phyloP scores from a whole-genome alignment of 371 early-diverging fungal species.

The Basidiobolus meristosporus region DNA sequence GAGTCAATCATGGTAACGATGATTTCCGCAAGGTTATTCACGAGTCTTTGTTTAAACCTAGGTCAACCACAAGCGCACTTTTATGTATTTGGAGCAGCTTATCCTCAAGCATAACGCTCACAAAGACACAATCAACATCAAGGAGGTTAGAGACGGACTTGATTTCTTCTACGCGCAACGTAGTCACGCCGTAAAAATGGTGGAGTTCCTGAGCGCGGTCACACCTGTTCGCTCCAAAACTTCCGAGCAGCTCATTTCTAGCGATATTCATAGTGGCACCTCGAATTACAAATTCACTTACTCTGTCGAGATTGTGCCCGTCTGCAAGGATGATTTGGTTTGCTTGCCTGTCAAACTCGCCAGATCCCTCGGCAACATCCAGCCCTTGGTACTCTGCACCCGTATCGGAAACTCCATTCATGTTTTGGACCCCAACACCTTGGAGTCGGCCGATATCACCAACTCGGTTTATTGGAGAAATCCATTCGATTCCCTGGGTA shows the following conservation, averaged over 20 bases:
- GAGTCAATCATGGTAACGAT: conserved; percentile 3
- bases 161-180: conserved; percentile 96
- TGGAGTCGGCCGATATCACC: conserved; percentile 58
- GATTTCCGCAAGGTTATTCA: too few relatives aligned
- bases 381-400: conserved; percentile 43
- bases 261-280: conserved; percentile 86
- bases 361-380: conserved; percentile 63
- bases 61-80: conserved; percentile 82
- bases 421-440: conserved; percentile 66
- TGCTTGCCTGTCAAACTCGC: conserved; percentile 74
- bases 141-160: conserved; percentile 92
- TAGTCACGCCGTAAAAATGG: conserved; percentile 87
- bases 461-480: conserved; percentile 62
- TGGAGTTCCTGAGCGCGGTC: conserved; percentile 80
- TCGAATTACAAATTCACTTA: conserved; percentile 94
- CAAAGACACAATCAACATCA: conserved; percentile 93
- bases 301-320: conserved; percentile 89
- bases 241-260: conserved; percentile 91
- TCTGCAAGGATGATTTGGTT: conserved; percentile 96
- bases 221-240: conserved; percentile 69
- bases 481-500: conserved; percentile 57
- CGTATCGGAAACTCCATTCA: conserved; percentile 75
- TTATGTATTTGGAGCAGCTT: conserved; percentile 95
- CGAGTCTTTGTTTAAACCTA: too few relatives aligned
- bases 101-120: conserved; percentile 96